Evolutionary conservation across 2,329 filamentous ascomycete genomes (phyloP), one percentile per base, ranked within the genome.

Genomic region (Emydomyces testavorans): DNA sequence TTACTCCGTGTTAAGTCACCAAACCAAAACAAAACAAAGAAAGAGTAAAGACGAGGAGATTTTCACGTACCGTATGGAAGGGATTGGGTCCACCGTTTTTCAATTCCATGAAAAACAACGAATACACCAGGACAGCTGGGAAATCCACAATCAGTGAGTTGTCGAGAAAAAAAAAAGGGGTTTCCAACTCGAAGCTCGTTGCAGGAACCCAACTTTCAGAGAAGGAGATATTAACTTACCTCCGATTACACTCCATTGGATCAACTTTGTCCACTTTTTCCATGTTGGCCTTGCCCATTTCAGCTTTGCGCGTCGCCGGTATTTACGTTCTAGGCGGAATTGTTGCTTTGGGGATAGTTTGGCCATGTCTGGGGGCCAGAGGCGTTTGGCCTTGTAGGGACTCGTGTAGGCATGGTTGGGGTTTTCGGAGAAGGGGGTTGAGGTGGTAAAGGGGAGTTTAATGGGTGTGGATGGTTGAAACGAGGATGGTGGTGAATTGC

Each of bases 281-380:
- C 77, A 80, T 50, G 64, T 65, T 2, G 78, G 78, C 20, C 76
- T 66, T 10, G 74, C 73, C 61, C 73, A 80, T 60, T 80, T 81
- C 54, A 80, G 65, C 60, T 76, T 75, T 43, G 75, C 68, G 46
- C 79, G 72, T 44, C 79, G 70, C 29, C 79, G 71, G 63, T 80
- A 83, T 52, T 78, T 77, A 50, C 78, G 74, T 64, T 83, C 79
- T 40, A 82, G 73, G n/a, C 76, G 72, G 66, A 82, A 82, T 58
- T 82, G 77, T 58, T 83, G 77, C 59, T 77, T 80, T n/a, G 70
- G 68, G 1, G 78, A 77, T 42, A 83, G 68, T 53, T 77, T 73
- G 48, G 67, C 66, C 64, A 83, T 77, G 59, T 81, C 76, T 5
- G 79, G 79, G 35, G 79, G 79, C 79, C 79, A 83, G 62, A 68